A percentile compares a stretch with the other conserved stretches of the same genome.
Conservation (phyloP, 345 rosid genomes). For the Orychophragmus violaceus region DNA sequence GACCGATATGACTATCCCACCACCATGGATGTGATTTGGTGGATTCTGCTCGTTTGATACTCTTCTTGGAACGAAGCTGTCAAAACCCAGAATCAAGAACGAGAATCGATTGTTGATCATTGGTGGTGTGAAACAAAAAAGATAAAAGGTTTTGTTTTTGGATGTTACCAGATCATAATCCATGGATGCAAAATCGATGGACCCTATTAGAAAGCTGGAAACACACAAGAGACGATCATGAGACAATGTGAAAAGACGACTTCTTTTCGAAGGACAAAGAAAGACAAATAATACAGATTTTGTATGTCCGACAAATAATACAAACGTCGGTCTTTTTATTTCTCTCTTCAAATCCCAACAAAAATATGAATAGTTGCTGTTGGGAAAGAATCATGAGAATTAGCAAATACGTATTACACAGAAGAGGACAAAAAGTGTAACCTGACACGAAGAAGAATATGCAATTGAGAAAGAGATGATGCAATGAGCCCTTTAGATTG, state of each 20-base stretch:
- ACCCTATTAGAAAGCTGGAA: conserved; percentile 25
- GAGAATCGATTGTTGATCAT: not conserved
- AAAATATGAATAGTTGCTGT: not conserved
- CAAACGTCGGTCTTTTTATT: not conserved
- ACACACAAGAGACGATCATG: conserved; percentile 30
- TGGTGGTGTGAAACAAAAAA: not conserved
- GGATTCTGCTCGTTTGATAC: conserved; percentile 42
- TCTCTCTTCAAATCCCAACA: not conserved
- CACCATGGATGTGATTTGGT: conserved; percentile 53
- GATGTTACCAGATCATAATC: conserved; percentile 27
- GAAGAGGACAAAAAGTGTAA: not conserved
- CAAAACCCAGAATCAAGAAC: conserved; percentile 21
- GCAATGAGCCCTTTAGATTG: conserved; percentile 9
- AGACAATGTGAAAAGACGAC: conserved; percentile 8
- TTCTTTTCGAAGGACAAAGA: not conserved
- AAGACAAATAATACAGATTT: conserved; percentile 28
- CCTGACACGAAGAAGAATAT: conserved; percentile 20
- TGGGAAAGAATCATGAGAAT: conserved; percentile 13
- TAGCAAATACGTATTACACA: not conserved
- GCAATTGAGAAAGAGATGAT: not conserved
- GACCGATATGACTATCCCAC: conserved; percentile 38
- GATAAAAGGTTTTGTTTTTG: not conserved
- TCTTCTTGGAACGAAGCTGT: conserved; percentile 35
- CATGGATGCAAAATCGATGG: conserved; percentile 25
- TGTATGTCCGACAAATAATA: conserved; percentile 21